Base-by-base conservation (phyloP, 768 basidiomycete genomes). In the Coprinopsis marcescibilis region DNA sequence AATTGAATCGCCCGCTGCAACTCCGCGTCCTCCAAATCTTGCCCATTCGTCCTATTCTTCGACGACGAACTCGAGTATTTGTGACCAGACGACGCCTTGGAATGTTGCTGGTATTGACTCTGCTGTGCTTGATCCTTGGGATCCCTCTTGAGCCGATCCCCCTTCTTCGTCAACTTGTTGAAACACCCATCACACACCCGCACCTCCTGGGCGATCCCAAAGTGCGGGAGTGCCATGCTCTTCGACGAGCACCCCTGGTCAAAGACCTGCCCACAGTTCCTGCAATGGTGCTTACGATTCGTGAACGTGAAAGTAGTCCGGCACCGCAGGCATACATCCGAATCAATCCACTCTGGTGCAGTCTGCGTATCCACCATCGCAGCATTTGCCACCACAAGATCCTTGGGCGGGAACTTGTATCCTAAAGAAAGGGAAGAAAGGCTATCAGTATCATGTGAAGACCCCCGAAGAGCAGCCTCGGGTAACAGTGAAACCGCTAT, bases 321-420 rank as follows among this genome's bases (percentile, higher is more conserved):
- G 64, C 96, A 99, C 15, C 92, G 81, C 48, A 95, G 78, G 62
- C 96, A 99, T 13, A 93, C 80, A 37, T 96, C 91, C 0, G 92
- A 92, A 61, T 98, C 95, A 35, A 91, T 86, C 96, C 96, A 99
- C 60, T 95, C 89, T 1, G 96, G 96, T 0, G 96, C 89, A 0
- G 85, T 89, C 56, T 85, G 78, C 0, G 92, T 92, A 59, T 92
- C 88, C 3, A 91, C 86, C 87, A 93, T 90, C 11, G 83, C 88
- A 17, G 89, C 80, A 43, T 77, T 85, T 8, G 83, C 77, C 12
- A 78, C 60, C 2, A 78, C 72, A 26, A 76, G 69, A 56, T 92
- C 88, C 56, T 83, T 83, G 0, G 88, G 86, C 26, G 92, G 93
- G 63, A 92, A 95, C 44, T 73, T 79, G 65, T 76, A 88, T n/a